Conservation (phyloP, 225 moss, liverwort and hornwort genomes). For the Sphagnum contortum region DNA sequence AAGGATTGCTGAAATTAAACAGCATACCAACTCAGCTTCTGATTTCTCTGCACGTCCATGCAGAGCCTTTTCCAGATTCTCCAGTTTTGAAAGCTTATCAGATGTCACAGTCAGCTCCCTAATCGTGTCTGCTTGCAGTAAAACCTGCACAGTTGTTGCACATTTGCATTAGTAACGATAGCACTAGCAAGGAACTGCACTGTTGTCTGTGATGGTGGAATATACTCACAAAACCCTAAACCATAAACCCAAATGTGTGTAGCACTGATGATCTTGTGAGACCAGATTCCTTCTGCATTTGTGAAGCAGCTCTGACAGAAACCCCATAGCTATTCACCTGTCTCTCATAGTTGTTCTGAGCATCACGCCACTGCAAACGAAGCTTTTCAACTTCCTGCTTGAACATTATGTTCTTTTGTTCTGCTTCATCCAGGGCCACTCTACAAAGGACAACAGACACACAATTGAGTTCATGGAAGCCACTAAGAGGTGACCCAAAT, state of each 20-base stretch:
- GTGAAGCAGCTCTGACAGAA: no score
- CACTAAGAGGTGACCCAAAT: background rate
- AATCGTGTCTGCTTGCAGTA: slow-evolving; percentile 93
- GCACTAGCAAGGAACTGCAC: no score
- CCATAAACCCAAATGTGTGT: no score
- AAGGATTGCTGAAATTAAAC: no score
- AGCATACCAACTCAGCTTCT: slow-evolving; percentile 82
- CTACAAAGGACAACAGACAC: slow-evolving; percentile 12
- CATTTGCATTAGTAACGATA: no score
- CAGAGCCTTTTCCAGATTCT: slow-evolving; percentile 50
- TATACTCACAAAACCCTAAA: no score
- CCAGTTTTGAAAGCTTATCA: slow-evolving; percentile 56
- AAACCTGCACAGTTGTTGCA: slow-evolving; percentile 34
- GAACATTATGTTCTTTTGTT: slow-evolving; percentile 49
- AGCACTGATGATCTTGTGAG: no score
- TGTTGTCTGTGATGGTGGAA: no score
- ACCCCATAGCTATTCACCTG: slow-evolving; percentile 33
- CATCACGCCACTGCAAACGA: slow-evolving; percentile 84
- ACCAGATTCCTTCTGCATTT: no score
- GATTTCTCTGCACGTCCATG: slow-evolving; percentile 77
- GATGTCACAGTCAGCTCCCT: slow-evolving; percentile 63
- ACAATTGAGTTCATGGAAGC: background rate
- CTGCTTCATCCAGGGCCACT: slow-evolving; percentile 46
- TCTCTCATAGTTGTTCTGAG: slow-evolving; percentile 93
- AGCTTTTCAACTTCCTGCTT: slow-evolving; percentile 80